Base-by-base conservation (phyloP, 139 green algal species). In the Bryopsis sp. region DNA sequence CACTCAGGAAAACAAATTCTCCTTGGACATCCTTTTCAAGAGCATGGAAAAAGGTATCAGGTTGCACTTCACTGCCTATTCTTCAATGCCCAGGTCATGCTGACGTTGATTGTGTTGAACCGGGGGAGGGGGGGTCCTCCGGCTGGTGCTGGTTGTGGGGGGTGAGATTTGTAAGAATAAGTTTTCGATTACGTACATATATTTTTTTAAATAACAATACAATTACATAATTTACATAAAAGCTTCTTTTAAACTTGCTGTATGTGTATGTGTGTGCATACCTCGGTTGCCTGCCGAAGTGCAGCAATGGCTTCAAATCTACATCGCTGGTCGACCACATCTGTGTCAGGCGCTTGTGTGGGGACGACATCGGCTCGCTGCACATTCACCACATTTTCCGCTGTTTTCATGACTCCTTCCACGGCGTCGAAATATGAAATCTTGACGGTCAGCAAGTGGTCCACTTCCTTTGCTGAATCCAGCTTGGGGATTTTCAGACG, bases 401-500 rank as follows among this genome's bases (percentile, higher is more conserved):
- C 38, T 36, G 63, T 61, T 15, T 39, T 59, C 4, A 7, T 43
- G 6, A 39, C 6, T 38, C 15, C 63, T 38, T 7, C 26, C 15
- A 3, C 4, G 34, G 54, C 63, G n/a, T 70, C 63, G 47, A 61
- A 72, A 6, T 62, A 8, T 2, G 19, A 31, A 15, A 80, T 39
- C 47, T 60, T 58, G 38, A 68, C 22, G 26, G 57, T 22, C 34
- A 50, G 38, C 1, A 61, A 31, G 3, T 19, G 5, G 1, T 39
- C 57, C 7, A 33, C 31, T 22, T 38, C 19, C 47, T 32, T 26
- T 54, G 67, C 58, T 32, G 50, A 29, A 3, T 7, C 34, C 32
- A 74, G 8, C 24, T 60, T 6, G 32, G 74, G 64, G 39, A 81
- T 48, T 11, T 64, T 39, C 3, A 84, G n/a, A 36, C 59, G 33